phyloP scores from a whole-genome alignment of 2,329 filamentous ascomycete genomes.

The Berkeleyomyces basicola region DNA sequence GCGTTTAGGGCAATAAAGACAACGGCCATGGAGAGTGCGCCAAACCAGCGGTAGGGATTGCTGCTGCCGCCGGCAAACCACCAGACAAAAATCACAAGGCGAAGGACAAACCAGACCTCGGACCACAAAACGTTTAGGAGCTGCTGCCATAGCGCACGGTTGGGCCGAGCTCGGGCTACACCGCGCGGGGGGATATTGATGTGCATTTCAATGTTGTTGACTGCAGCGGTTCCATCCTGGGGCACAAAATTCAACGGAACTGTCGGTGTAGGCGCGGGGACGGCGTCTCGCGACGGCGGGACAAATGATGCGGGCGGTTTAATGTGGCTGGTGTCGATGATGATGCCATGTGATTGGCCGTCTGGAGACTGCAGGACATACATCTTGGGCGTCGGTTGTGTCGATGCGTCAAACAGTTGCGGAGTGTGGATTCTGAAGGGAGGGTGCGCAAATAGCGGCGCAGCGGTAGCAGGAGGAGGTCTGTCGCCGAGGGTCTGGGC shows the following conservation, averaged over 20 bases:
- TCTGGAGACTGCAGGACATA: conserved; percentile 8
- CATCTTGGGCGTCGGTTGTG: conserved; percentile 1
- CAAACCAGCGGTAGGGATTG: conserved; percentile 43
- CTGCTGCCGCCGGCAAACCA: conserved; percentile 43
- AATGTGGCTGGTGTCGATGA: conserved; percentile 4
- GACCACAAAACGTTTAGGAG: conserved; percentile 34
- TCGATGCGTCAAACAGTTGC: background rate
- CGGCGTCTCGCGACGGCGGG: background rate
- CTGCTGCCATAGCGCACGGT: conserved; percentile 16
- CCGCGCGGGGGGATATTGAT: background rate
- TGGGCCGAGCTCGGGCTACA: background rate
- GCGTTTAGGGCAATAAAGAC: conserved; percentile 44
- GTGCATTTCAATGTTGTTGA: conserved; percentile 1
- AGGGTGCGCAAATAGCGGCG: conserved; percentile 1
- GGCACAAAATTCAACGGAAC: background rate
- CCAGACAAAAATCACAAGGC: conserved; percentile 44
- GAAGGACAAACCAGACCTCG: conserved; percentile 44
- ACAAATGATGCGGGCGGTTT: background rate
- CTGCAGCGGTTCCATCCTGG: background rate
- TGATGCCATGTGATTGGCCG: conserved; percentile 5
- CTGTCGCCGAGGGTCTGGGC: background rate
- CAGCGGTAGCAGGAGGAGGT: background rate
- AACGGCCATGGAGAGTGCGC: conserved; percentile 36
- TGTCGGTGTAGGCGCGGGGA: conserved; percentile 1
- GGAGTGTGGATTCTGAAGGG: conserved; percentile 9